Evolutionary conservation across 1,284 basidiomycete genomes (phyloP), one percentile per base, ranked within the genome.

Genomic region (Athelia sp.): DNA sequence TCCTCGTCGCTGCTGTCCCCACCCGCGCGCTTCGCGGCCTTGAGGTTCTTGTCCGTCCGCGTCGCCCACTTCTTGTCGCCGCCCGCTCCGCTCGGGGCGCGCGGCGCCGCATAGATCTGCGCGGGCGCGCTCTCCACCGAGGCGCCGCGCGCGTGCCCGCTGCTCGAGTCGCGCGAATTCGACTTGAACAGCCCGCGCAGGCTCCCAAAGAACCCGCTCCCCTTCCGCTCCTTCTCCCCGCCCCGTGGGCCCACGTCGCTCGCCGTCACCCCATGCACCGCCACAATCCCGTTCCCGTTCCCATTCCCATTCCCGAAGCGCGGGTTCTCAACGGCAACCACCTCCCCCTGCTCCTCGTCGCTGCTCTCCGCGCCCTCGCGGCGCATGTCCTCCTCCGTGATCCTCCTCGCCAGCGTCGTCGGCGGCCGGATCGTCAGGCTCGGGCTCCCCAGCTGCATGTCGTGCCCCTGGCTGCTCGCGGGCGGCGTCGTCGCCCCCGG

Each of bases 261-360:
- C 19, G 44, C 4, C 26, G 26, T 13, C 4, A 13, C 26, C 13
- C 6, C 26, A 29, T 4, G 45, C 26, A 10, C 17, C 9, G n/a
- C 43, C 18, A 4, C 26, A 13, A 6, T 29, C 26, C 26, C 26
- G 26, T 29, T 29, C 17, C 6, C 21, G 38, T 22, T 26, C 19
- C 15, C 18, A 26, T 21, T 23, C 15, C 43, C 23, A 10, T 40
- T 10, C 17, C 38, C 15, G 53, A 83, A 87, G 2, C 76, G 74
- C 17, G 76, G 68, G 52, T 88, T 87, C 55, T 87, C 84, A 38
- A 81, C 72, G 8, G 84, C 69, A 48, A 71, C 67, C 3, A 80
- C 61, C 8, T 57, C 56, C 35, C 50, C 57, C 14, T 66, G 69
- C 9, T 62, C 63, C n/a, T 67, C 63, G 4, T 65, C 60, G 18